Base-by-base conservation (phyloP, 768 basidiomycete species). In the Nidularia sp. region DNA sequence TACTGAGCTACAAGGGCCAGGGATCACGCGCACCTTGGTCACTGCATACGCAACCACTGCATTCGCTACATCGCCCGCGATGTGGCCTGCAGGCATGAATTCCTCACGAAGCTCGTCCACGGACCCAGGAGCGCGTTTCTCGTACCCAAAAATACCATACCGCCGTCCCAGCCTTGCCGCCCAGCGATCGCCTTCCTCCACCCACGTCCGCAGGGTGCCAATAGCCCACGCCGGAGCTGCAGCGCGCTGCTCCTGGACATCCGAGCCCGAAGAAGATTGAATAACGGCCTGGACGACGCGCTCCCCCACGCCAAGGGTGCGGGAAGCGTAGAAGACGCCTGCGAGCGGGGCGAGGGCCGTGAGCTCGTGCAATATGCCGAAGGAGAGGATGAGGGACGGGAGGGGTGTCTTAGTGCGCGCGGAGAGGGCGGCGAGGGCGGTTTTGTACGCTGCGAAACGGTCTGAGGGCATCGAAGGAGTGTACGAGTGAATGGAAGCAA, bases 91-190 rank as follows among this genome's bases (percentile, higher is more conserved):
- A n/a, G 59, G 50, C 9, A 66, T 56, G 41, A 61, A 54, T 42
- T 66, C 60, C 39, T 56, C 52, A 32, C 58, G 54, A 50, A 59
- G 56, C 43, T 65, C 62, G 33, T 35, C 18, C 7, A 9, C 33
- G 9, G 34, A 7, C 2, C 69, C 69, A 10, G 65, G 58, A 29
- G 50, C 49, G 9, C 76, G 66, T 62, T 86, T 88, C 66, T 83
- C 78, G 58, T 83, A 86, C 7, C 92, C 93, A 66, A 93, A 88
- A 8, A 89, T 53, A 1, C 92, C 92, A 67, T 96, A 94, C 36
- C 86, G 76, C 51, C 72, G 72, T 8, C 91, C 92, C 7, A 94
- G 78, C 32, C 82, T 76, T 39, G 75, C 78, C 1, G 88, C 85
- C 79, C 85, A 85, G 15, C 67, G 66, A 66, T 88, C 83, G 7